Evolutionary conservation across 1,284 basidiomycete genomes (phyloP), one percentile per base, ranked within the genome.

Genomic region (Apiotrichum montevideense): DNA sequence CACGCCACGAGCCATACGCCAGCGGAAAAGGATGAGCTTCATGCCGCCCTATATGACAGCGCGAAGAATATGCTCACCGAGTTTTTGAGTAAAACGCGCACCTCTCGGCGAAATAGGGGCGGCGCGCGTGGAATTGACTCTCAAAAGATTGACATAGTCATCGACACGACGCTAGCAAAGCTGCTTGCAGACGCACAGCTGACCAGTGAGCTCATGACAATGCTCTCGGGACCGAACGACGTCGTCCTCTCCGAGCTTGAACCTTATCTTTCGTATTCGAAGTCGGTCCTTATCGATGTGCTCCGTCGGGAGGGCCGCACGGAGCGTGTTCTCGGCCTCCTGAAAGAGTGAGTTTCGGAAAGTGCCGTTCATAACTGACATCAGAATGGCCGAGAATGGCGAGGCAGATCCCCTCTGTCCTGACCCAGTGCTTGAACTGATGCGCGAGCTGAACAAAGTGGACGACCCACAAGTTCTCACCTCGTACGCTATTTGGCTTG

Each of bases 151-250:
- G 77, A 79, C 57, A 73, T 74, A 41, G 77, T 87, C 41, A 84
- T 94, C 32, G 91, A 94, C 66, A 93, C 90, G 0, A 85, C 87
- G 0, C 81, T 94, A 0, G 85, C 83, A 14, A 87, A 87, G 67
- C 77, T 94, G 7, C 83, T 87, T 33, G 84, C 86, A 0, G 80
- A 83, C 56, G 77, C 79, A n/a, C 81, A 83, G 43, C 84, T 84
- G 57, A 83, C 82, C 1, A 73, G 81, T 11, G 86, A 88, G 49
- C 79, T 91, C 13, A 80, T 83, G 37, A 76, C 79, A 2, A 77
- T 91, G 3, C 75, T 92, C 5, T 79, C 83, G 35, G 80, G 80
- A 37, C 78, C 83, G 1, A 84, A 85, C 64, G 75, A 81, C 58
- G 80, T 87, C 50, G 79, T 84, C 0, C 64, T 88, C 0, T 65